Evolutionary conservation across 164 flowering plant species (phyloP).

Genomic region (Houttuynia cordata): DNA sequence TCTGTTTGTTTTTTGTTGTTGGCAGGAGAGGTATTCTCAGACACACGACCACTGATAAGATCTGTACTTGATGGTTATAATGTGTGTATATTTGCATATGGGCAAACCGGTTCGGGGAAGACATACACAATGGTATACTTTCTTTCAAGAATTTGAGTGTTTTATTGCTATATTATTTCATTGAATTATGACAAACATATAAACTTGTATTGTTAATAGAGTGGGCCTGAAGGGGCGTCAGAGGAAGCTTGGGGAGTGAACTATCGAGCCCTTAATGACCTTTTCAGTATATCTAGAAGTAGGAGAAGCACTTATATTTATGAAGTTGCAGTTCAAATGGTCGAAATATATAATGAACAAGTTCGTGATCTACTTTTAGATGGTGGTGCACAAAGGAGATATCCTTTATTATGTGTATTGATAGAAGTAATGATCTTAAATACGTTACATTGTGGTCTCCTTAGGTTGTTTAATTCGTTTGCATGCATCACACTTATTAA

Average conservation of each 20-base stretch:
- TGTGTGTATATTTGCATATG: conserved; percentile 96
- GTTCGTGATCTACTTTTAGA: conserved; percentile 74
- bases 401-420: conserved; percentile 35
- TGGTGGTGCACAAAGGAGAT: conserved; percentile 59
- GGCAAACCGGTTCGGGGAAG: conserved; percentile 98
- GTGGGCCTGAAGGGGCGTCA: conserved; percentile 59
- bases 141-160: background rate
- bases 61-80: conserved; percentile 93
- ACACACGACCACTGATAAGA: conserved; percentile 82
- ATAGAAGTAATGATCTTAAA: too few relatives aligned
- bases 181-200: background rate
- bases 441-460: background rate
- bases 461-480: background rate
- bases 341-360: conserved; percentile 95
- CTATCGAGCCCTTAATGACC: conserved; percentile 73
- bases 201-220: conserved; percentile 22
- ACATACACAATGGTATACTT: conserved; percentile 78
- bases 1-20: background rate
- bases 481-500: too few relatives aligned
- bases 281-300: conserved; percentile 56
- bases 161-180: background rate
- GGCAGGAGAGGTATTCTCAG: conserved; percentile 80
- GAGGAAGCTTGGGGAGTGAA: conserved; percentile 70
- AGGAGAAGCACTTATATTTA: conserved; percentile 48
- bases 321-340: conserved; percentile 83